Base-by-base conservation (phyloP, 2,329 filamentous ascomycete species). In the Hymenoscyphus fraxineus region DNA sequence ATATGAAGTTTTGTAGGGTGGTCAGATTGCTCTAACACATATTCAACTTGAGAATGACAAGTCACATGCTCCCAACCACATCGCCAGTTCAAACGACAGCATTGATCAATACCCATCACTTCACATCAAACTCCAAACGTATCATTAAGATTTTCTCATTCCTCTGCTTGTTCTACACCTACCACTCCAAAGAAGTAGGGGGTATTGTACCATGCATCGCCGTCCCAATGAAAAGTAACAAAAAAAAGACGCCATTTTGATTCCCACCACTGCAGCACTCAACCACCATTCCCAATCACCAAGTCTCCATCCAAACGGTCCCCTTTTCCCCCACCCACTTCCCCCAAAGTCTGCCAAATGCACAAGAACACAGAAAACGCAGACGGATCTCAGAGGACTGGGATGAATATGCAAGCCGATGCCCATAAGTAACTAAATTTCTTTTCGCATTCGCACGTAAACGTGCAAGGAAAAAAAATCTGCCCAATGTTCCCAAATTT, bases 321-420 rank as follows among this genome's bases (percentile, higher is more conserved):
- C 47, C 19, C 19, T 47, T 27, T 12, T 27, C 22, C 22, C 47
- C 47, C 47, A 44, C 19, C 47, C 22, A 13, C n/a, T 27, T 22
- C 47, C 6, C 47, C 47, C 12, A 54, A 22, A 54, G 22, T 27
- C 47, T 54, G 47, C 47, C 22, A 27, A 54, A 54, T 22, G 47
- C 31, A 58, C 31, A 59, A 59, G 7, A 59, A 27, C 15, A 16
- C 16, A 5, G 40, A 19, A 40, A 58, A 38, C 32, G 55, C 31
- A 15, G 15, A 35, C 19, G 22, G 7, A 27, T 64, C n/a, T 66
- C 35, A 65, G 67, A 67, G 65, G 67, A 70, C 64, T 68, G 59
- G 63, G 59, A 67, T 68, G 60, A 68, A 66, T 62, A 63, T 61
- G 60, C 60, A 61, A 61, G 32, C 60, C 56, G 22, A 56, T 61